A percentile compares a stretch with the other conserved stretches of the same genome.
These are phyloP conservation scores for Solanum paucissectum DNA, from an alignment of 257 asterid genomes.

Conservation along the genomic window DNA sequence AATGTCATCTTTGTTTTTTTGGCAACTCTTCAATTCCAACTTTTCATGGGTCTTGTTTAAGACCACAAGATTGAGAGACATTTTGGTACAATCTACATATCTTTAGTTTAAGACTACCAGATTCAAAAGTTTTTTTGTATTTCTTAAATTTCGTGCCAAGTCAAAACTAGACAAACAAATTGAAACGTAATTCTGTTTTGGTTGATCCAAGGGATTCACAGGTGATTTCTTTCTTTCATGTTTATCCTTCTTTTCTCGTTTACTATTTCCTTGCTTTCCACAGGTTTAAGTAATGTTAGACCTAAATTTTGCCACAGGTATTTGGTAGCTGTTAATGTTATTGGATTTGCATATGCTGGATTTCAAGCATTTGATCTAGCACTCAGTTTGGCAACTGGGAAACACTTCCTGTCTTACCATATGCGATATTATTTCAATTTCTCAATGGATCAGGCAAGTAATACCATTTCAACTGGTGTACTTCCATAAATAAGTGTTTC, in stretches of 20 bases:
- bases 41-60: neutral
- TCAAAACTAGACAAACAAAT: neutral
- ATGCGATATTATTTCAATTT: constrained; percentile 53
- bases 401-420: constrained; percentile 37
- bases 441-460: constrained; percentile 78
- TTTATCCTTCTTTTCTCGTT: neutral
- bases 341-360: constrained; percentile 67
- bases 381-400: constrained; percentile 47
- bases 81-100: neutral
- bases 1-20: neutral
- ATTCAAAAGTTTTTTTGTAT: neutral
- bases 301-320: constrained; percentile 28
- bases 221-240: neutral
- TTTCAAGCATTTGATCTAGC: constrained; percentile 59
- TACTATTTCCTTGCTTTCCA: neutral
- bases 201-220: neutral
- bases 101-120: fast-evolving
- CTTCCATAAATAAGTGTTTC: neutral
- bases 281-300: neutral
- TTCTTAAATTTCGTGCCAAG: neutral
- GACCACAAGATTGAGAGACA: neutral
- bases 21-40: neutral
- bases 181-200: neutral
- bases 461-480: neutral
- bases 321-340: constrained; percentile 55